Evolutionary conservation across 495 filamentous ascomycete genomes (phyloP), one percentile per base, ranked within the genome.

Genomic region (Penicillium simplicissimum): DNA sequence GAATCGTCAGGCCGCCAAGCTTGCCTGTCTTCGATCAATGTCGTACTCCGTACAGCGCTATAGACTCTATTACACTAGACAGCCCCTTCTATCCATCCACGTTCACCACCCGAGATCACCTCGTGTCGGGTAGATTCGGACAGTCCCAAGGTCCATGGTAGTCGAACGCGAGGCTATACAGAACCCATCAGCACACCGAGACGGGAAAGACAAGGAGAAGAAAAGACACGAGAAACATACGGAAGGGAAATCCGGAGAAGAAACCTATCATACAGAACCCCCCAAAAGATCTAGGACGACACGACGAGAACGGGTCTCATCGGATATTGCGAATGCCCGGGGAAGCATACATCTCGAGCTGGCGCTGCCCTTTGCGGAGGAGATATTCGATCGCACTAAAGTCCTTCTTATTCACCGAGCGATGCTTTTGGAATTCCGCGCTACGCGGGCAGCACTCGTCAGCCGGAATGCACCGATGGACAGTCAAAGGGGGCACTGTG

Each of bases 351-450:
- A 88, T 84, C 55, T 97, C 93, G 25, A 98, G 76, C 74, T 98
- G 93, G 55, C 90, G 84, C 34, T 85, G 82, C 40, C 95, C 95
- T 70, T 90, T 93, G 48, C 94, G 84, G 34, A 98, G 70, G 4
- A 97, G 79, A 76, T 90, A 96, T 74, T 98, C 95, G 60, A 98
- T 88, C 3, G 93, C 85, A 45, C 76, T 76, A 74, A 98, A 98
- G 71, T 98, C 92, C 71, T 90, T 94, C 76, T 91, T 97, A 74
- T 88, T 87, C 37, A 97, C 68, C 21, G 71, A 68, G 3, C 86
- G 68, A 67, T 92, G 80, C 67, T 89, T 88, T 48, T 87, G 76
- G 65, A 98, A 98, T 65, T 97, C 92, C 37, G 74, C 74, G 52
- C 93, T 94, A 48, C 52, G 65, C 52, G 55, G 28, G 54, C 13